Evolutionary conservation across 2,329 filamentous ascomycete species (phyloP), one percentile per base, ranked within the genome.

Genomic region (Lasiodiplodia hormozganensis): DNA sequence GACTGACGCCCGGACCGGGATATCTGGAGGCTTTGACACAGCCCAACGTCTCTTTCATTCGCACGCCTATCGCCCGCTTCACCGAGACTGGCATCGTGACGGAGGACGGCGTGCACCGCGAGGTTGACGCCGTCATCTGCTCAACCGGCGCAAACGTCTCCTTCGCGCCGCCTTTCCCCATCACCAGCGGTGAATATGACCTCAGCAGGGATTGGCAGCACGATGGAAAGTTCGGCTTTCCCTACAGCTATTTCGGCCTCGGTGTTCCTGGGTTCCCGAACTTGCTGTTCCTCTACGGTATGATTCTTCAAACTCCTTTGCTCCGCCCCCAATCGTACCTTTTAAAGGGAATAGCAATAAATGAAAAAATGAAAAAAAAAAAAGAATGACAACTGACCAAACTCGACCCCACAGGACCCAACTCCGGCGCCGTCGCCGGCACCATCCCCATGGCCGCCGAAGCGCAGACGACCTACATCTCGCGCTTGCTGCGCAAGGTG

Each of bases 361-460:
- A 28, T 28, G 25, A 31, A 31, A 10, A 31, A 31, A 0, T 1
- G 10, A 31, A 8, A 31, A 31, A 8, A 31, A 8, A 31, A 31
- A 31, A 31, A 31, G 25, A 28, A 8, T 31, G 7, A 10, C 2
- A 31, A 2, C 31, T 34, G 1, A 34, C 31, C 10, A 34, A 8
- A 2, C 8, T 8, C 31, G 1, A 8, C 10, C 8, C 8, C 2
- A 10, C 43, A 47, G 43, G 74, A 1, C 89, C 89, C 0, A 84
- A 89, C 72, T 83, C 84, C 1, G 83, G 85, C 0, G 88, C 88
- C 0, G 84, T 86, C 2, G 88, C 87, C 1, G 90, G 90, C 0
- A 92, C 89, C 0, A 87, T 92, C 0, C 90, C 90, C 1, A 87
- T 91, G 73, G 86, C 84, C 69, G 84, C 90, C 28, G 91, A 93